Base-by-base conservation (phyloP, 352 stramenopile genomes). In the Plasmopara viticola region DNA sequence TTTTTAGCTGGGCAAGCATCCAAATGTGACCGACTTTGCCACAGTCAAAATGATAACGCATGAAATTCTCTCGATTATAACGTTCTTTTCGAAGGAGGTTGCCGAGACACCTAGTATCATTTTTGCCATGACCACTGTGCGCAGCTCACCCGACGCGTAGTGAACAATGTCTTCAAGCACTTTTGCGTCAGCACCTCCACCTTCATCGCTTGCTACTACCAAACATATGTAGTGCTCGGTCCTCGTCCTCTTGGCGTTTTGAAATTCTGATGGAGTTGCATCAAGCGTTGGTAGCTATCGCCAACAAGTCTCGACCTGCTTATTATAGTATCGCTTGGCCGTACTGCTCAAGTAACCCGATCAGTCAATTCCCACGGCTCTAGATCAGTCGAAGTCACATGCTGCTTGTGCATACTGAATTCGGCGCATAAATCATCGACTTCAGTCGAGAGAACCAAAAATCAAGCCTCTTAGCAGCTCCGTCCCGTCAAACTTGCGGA, bases 1-100 rank as follows among this genome's bases (percentile, higher is more conserved):
- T n/a, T n/a, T n/a, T n/a, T n/a, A n/a, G n/a, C n/a, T 25, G 20
- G 20, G 1, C 20, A 25, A 25, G 20, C 20, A 25, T 25, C 20
- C 20, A 25, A 25, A 25, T 25, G 20, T 25, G 20, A 25, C 20
- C 31, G 5, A 35, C 31, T 4, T 35, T 35, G 31, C 31, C 31
- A 12, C 31, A 2, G 9, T 13, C 37, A 41, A 41, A 41, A 13
- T 13, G 18, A 15, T 17, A 13, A 41, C 2, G 37, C 6, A 13
- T 41, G 12, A 13, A 1, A 3, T 41, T 1, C 37, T 41, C 37
- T 41, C 9, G 14, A 41, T 17, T 2, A 41, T 41, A 35, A 9
- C 37, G 37, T 41, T 15, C 14, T 17, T 17, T 13, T 4, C 20
- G 61, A 56, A 8, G 51, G 33, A 4, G 44, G 14, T 41, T n/a